A percentile compares a stretch with the other conserved stretches of the same genome.
Evolutionary conservation across 2,329 filamentous ascomycete species (phyloP).

Genomic region (Daldinia eschscholtzii): DNA sequence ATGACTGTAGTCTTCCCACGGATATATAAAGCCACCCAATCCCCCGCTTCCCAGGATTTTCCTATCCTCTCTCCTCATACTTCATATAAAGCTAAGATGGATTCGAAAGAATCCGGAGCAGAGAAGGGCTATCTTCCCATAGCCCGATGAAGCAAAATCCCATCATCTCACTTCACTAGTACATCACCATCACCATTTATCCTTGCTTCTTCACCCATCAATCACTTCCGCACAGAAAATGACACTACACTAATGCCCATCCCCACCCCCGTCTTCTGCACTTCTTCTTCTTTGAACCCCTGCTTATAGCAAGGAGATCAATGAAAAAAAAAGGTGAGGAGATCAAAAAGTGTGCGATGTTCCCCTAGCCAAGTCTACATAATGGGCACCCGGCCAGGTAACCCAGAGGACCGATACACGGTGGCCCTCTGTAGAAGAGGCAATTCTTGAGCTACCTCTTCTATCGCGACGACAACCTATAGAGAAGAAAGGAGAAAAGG

Average conservation of each 20-base stretch:
- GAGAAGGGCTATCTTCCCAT: background rate
- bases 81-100: slow-evolving; percentile 5
- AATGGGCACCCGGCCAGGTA: background rate
- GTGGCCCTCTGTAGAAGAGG: slow-evolving; percentile 12
- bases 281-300: slow-evolving; percentile 14
- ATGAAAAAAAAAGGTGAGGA: slow-evolving; percentile 17
- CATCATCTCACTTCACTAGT: background rate
- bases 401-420: background rate
- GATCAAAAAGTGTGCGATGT: slow-evolving; percentile 22
- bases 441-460: slow-evolving; percentile 25
- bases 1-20: background rate
- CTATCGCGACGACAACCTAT: background rate
- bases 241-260: background rate
- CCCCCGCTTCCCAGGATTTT: background rate
- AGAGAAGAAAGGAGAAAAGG: slow-evolving; percentile 6
- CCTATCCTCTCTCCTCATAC: slow-evolving; percentile 4
- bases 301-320: slow-evolving; percentile 11
- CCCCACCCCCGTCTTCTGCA: background rate
- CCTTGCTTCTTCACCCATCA: background rate
- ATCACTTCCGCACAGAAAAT: background rate
- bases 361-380: background rate
- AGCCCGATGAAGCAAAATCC: background rate
- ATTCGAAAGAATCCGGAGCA: background rate
- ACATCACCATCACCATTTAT: background rate
- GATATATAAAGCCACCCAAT: background rate